Percentiles rank a stretch among this genome's conserved stretches.
phyloP scores from a whole-genome alignment of 148 eudicot species.

The Pharnaceum exiguum region DNA sequence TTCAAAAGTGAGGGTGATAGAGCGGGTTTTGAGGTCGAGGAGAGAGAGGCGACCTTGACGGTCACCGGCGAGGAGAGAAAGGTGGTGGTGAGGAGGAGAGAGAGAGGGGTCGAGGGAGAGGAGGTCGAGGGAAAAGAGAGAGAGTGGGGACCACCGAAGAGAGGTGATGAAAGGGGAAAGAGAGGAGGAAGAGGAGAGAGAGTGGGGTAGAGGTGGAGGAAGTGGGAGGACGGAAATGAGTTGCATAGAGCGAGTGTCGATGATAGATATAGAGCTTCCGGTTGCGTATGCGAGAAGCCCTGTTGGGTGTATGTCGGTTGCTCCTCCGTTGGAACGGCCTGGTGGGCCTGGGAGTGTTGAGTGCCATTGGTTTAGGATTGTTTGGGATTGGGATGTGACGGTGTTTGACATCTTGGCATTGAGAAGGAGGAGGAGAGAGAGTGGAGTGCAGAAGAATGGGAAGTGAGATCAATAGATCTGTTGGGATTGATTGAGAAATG shows the following conservation, averaged over 20 bases:
- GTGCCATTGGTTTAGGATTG: too few species aligned
- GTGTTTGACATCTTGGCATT: conserved; percentile 3
- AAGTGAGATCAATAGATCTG: neutral
- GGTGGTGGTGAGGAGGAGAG: conserved; percentile 44
- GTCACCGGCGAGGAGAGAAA: conserved; percentile 74
- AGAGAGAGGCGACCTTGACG: conserved; percentile 78
- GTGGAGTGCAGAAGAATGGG: neutral
- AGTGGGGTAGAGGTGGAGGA: conserved; percentile 53
- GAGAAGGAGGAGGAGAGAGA: neutral
- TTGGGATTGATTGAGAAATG: neutral
- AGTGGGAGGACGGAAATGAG: conserved; percentile 70
- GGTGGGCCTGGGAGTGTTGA: conserved; percentile 88
- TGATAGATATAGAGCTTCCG: conserved; percentile 69
- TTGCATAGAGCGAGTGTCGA: conserved; percentile 78
- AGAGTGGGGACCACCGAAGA: conserved; percentile 70
- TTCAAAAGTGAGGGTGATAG: conserved; percentile 46
- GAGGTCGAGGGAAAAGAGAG: conserved; percentile 43
- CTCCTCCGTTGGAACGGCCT: conserved; percentile 72
- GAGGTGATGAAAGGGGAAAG: conserved; percentile 85
- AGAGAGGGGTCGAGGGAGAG: conserved; percentile 27
- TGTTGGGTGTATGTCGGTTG: conserved; percentile 63
- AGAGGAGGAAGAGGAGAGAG: conserved; percentile 27
- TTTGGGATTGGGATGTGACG: conserved; percentile 19
- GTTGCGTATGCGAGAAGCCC: conserved; percentile 85
- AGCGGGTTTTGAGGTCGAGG: conserved; percentile 44